Evolutionary conservation across 1,284 basidiomycete species (phyloP), one percentile per base, ranked within the genome.

Genomic region (Fomitiporia mediterranea): DNA sequence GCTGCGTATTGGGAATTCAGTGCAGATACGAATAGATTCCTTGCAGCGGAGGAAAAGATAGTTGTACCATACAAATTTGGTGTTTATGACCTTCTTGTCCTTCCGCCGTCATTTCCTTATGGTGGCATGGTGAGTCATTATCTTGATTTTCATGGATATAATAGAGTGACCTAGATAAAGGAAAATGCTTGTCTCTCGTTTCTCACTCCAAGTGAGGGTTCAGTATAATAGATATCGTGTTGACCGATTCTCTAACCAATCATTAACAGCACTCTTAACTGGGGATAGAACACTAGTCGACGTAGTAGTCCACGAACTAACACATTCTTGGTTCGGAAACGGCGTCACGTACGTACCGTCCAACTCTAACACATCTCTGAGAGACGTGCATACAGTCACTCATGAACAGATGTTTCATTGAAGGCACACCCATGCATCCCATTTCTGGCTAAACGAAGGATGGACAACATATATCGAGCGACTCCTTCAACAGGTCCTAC

Each of bases 391-490:
- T 23, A 11, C n/a, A 27, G 32, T 48, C 9, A 35, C 35, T 28
- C 27, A 30, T n/a, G n/a, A n/a, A n/a, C n/a, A n/a, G 2, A 15
- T 19, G 6, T 25, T 27, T 17, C 21, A 34, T 28, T 48, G 34
- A n/a, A 87, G 83, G 0, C 85, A 88, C 56, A 81, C 83, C 0
- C 68, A 89, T 57, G 80, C 84, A 2, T 79, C 78, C 3, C 88
- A 91, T 68, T 95, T 95, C 75, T 95, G 92, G 92, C 81, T 95
- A 48, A 95, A 94, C 69, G 92, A 94, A 71, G 84, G 93, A 34
- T 96, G 91, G 88, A 97, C 94, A 34, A 95, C 92, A 0, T 98
- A 95, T 68, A 86, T 92, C 47, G 96, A 99, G 70, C 84, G 94
- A 23, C 74, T 97, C 8, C 76, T 97, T 38, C 83, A 89, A 38